Percentiles rank a stretch among this genome's conserved stretches.
phyloP scores from a whole-genome alignment of 495 filamentous ascomycete species.

The Penicillium nucicola region DNA sequence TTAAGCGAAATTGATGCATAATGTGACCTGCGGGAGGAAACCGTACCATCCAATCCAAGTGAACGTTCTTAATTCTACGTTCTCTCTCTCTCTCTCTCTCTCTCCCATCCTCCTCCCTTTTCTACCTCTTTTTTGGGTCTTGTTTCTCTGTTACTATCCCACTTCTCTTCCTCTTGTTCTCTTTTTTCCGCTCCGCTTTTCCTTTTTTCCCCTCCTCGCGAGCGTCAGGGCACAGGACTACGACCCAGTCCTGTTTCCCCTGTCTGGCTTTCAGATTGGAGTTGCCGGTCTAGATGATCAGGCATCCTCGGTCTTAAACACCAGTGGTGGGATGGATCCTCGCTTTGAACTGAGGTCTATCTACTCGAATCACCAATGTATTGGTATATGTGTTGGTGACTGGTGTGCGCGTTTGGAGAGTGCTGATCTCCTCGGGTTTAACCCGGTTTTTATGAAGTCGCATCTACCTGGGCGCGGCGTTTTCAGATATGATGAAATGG shows the following conservation, averaged over 20 bases:
- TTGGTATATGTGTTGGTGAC: slow-evolving; percentile 1
- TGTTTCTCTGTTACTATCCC: slow-evolving; percentile 7
- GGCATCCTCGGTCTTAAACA: not conserved
- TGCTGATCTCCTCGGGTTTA: slow-evolving; percentile 6
- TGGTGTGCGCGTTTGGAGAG: slow-evolving; percentile 4
- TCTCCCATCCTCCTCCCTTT: slow-evolving; percentile 16
- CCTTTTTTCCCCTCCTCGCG: slow-evolving; percentile 13
- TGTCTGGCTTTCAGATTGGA: slow-evolving; percentile 1
- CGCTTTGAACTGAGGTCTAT: not conserved
- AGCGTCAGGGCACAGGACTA: slow-evolving; percentile 1
- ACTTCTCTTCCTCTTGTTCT: slow-evolving; percentile 8
- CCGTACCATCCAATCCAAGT: slow-evolving; percentile 1
- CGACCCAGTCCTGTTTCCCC: slow-evolving; percentile 2
- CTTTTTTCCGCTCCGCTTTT: slow-evolving; percentile 13
- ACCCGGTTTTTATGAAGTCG: slow-evolving; percentile 25
- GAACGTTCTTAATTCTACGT: slow-evolving; percentile 17
- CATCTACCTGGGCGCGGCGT: slow-evolving; percentile 29
- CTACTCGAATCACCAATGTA: not conserved
- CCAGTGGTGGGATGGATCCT: too few relatives aligned
- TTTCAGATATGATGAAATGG: slow-evolving; percentile 40
- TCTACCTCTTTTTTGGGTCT: slow-evolving; percentile 17
- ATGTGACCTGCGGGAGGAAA: slow-evolving; percentile 20
- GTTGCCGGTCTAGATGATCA: not conserved
- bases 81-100: slow-evolving; percentile 8
- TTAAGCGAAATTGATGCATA: slow-evolving; percentile 24